Percentiles rank a stretch among this genome's conserved stretches.
These are phyloP conservation scores for Rosa multiflora DNA, from an alignment of 306 rosid species.

Conservation along the genomic window DNA sequence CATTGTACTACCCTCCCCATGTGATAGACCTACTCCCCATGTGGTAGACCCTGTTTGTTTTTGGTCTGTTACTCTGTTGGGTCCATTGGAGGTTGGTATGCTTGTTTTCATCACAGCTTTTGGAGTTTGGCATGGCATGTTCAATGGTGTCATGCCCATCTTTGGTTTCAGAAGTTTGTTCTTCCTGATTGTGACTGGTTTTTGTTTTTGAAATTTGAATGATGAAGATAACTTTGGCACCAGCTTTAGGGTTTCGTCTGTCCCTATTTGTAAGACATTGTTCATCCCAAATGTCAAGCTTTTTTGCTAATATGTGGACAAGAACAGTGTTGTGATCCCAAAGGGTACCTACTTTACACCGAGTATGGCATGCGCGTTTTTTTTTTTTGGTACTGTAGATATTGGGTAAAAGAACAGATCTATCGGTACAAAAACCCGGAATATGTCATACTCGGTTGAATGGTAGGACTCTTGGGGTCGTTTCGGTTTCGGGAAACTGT, in stretches of 20 bases:
- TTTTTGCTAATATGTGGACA: background rate
- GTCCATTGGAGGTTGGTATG: slow-evolving; percentile 18
- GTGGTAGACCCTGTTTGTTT: slow-evolving; percentile 23
- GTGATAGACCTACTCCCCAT: slow-evolving; percentile 26
- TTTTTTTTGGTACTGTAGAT: background rate
- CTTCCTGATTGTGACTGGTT: slow-evolving; percentile 16
- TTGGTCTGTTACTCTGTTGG: slow-evolving; percentile 10
- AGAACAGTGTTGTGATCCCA: background rate
- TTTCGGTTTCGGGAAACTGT: background rate
- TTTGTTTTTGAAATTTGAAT: background rate
- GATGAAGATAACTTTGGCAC: slow-evolving; percentile 5
- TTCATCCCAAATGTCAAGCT: background rate
- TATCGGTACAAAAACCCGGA: background rate
- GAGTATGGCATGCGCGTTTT: background rate
- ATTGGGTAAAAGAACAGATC: background rate
- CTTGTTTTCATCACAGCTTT: slow-evolving; percentile 21
- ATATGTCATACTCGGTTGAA: background rate
- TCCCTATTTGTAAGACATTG: background rate
- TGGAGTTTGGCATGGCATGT: slow-evolving; percentile 24
- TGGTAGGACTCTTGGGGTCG: background rate
- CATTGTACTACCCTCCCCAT: background rate
- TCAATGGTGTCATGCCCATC: slow-evolving; percentile 20
- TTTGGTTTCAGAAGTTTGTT: slow-evolving; percentile 4
- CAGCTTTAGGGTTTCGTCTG: background rate
- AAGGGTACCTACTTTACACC: too few species aligned